A percentile compares a stretch with the other conserved stretches of the same genome.
Conservation (phyloP, 2,329 filamentous ascomycete species). For the Botrytis deweyae region DNA sequence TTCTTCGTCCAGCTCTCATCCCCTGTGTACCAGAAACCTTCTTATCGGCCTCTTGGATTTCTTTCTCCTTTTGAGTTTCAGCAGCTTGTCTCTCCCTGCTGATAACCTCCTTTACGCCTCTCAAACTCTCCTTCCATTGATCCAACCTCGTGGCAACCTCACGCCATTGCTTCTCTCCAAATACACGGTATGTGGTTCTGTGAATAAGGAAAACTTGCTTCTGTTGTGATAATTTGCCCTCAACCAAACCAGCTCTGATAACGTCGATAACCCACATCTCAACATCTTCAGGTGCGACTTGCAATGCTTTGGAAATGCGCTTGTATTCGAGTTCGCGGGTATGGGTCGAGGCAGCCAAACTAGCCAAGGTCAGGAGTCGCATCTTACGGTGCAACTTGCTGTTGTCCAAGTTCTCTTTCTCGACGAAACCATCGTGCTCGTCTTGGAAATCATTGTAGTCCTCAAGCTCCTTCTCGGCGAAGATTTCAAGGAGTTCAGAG, state of each 20-base stretch:
- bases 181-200: slow-evolving; percentile 93
- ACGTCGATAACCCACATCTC: slow-evolving; percentile 99
- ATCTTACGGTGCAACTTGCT: slow-evolving; percentile 88
- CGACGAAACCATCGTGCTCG: slow-evolving; percentile 82
- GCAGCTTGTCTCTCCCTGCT: slow-evolving; percentile 79
- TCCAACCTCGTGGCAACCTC: slow-evolving; percentile 89
- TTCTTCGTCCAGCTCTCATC: slow-evolving; percentile 47
- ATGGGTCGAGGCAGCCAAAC: slow-evolving; percentile 78
- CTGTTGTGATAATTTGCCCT: slow-evolving; percentile 93
- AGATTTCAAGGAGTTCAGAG: slow-evolving; percentile 92
- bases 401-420: slow-evolving; percentile 70
- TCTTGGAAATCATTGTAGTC: slow-evolving; percentile 95
- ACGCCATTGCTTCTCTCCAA: slow-evolving; percentile 96
- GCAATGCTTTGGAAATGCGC: slow-evolving; percentile 78
- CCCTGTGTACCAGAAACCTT: slow-evolving; percentile 47
- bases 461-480: slow-evolving; percentile 89
- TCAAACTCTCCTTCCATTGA: slow-evolving; percentile 83
- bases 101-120: slow-evolving; percentile 75
- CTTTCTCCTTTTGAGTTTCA: slow-evolving; percentile 73
- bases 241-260: slow-evolving; percentile 90
- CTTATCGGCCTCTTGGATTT: slow-evolving; percentile 68
- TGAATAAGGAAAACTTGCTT: slow-evolving; percentile 93
- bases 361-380: slow-evolving; percentile 89
- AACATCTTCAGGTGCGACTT: slow-evolving; percentile 79
- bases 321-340: slow-evolving; percentile 86